A percentile compares a stretch with the other conserved stretches of the same genome.
Conservation (phyloP, 1,284 basidiomycete species). For the Singerocomus inundabilis region DNA sequence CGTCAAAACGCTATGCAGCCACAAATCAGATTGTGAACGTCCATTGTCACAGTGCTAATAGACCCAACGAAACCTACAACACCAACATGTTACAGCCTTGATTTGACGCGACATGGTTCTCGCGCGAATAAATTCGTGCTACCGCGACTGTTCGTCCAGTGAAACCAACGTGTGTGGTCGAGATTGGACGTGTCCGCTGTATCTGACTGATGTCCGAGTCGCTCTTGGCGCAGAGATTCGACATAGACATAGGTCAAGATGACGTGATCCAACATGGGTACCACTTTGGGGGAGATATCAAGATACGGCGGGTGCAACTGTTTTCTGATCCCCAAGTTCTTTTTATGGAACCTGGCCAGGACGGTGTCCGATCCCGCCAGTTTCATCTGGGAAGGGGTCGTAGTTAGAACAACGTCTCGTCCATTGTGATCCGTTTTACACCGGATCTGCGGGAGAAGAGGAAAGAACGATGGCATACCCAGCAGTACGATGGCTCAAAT, state of each 20-base stretch:
- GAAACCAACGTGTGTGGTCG: background rate
- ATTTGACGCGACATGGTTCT: background rate
- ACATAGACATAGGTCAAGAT: constrained; percentile 28
- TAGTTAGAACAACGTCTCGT: background rate
- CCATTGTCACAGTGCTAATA: too few species aligned
- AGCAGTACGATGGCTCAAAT: constrained; percentile 22
- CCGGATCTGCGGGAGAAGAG: background rate
- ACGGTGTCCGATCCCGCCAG: constrained; percentile 9
- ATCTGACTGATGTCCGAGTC: constrained; percentile 15
- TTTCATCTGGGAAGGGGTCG: constrained; percentile 20
- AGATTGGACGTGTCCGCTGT: background rate
- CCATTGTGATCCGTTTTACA: background rate
- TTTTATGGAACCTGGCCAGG: constrained; percentile 25
- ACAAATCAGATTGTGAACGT: too few species aligned
- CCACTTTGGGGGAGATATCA: constrained; percentile 15
- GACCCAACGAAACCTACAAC: too few species aligned
- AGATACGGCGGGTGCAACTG: constrained; percentile 24
- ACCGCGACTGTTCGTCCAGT: background rate
- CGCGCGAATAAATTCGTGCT: background rate
- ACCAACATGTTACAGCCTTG: background rate
- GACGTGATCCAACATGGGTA: constrained; percentile 25
- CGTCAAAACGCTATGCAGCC: background rate
- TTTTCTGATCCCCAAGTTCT: constrained; percentile 26
- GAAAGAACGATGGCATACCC: constrained; percentile 17
- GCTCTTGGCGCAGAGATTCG: constrained; percentile 25